These are phyloP conservation scores for Pleurozium schreberi DNA, from an alignment of 225 moss, liverwort and hornwort genomes.

Conservation along the genomic window DNA sequence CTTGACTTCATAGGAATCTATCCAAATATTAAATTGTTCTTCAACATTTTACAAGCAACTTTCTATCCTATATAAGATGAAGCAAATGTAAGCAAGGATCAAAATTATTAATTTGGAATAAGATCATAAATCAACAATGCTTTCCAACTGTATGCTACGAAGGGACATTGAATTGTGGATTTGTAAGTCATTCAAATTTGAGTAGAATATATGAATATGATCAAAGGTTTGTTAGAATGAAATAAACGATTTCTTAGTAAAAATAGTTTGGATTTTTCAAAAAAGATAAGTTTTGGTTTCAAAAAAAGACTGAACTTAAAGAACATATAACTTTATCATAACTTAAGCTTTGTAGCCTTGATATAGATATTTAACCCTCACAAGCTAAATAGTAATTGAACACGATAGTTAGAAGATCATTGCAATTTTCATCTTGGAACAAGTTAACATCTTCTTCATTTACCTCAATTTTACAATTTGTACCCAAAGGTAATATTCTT, in stretches of 20 bases:
- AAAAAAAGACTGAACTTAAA: not conserved
- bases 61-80: not conserved
- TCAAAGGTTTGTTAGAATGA: not conserved
- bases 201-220: not conserved
- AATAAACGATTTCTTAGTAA: not conserved
- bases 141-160: not conserved
- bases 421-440: not conserved
- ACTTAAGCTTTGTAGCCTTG: no score
- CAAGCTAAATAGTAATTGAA: not conserved
- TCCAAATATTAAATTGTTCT: not conserved
- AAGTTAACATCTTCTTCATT: not conserved
- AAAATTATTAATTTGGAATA: not conserved
- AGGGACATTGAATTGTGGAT: not conserved
- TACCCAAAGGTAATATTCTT: no score
- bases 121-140: not conserved
- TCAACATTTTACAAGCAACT: rapidly evolving
- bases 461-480: not conserved
- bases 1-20: not conserved
- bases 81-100: not conserved
- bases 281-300: no score
- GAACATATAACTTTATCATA: not conserved
- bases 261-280: not conserved
- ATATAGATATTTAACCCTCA: not conserved
- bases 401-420: not conserved
- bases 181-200: not conserved